Conservation (phyloP, 2,329 filamentous ascomycete genomes). For the Hypoxylon sp. region DNA sequence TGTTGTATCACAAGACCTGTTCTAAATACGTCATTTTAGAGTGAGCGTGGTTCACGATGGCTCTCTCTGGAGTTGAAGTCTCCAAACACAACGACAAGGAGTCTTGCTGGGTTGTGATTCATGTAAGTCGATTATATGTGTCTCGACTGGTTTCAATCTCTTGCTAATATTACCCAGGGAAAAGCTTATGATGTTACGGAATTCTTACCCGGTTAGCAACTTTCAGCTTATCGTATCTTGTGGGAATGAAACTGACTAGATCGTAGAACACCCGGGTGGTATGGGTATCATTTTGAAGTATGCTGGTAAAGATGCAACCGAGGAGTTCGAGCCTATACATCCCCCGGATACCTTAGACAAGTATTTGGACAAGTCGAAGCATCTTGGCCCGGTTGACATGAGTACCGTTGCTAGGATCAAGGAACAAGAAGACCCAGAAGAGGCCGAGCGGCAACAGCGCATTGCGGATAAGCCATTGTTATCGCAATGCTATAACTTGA, state of each 20-base stretch:
- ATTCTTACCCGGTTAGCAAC: conserved; percentile 72
- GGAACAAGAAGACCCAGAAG: conserved; percentile 73
- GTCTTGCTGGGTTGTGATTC: conserved; percentile 91
- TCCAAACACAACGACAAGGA: conserved; percentile 80
- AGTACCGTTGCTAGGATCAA: conserved; percentile 73
- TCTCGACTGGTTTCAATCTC: neutral
- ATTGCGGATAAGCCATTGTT: conserved; percentile 79
- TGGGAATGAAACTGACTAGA: conserved; percentile 30
- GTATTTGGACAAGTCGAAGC: conserved; percentile 85
- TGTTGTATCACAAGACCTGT: neutral
- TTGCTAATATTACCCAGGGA: conserved; percentile 55
- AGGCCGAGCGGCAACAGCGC: conserved; percentile 75
- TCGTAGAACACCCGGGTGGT: conserved; percentile 83
- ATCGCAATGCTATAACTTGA: conserved; percentile 89
- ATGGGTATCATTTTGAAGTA: conserved; percentile 96
- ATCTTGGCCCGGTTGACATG: conserved; percentile 92
- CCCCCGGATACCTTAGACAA: conserved; percentile 87
- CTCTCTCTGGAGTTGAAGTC: conserved; percentile 61
- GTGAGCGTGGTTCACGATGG: conserved; percentile 45
- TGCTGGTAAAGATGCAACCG: conserved; percentile 92
- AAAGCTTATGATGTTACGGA: conserved; percentile 91
- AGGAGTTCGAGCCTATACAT: conserved; percentile 88
- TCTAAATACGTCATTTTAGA: conserved; percentile 12
- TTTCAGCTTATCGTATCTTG: neutral
- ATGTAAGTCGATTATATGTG: conserved; percentile 57